phyloP scores from a whole-genome alignment of 2,329 filamentous ascomycete species.

The Ophiostoma pallidulum region DNA sequence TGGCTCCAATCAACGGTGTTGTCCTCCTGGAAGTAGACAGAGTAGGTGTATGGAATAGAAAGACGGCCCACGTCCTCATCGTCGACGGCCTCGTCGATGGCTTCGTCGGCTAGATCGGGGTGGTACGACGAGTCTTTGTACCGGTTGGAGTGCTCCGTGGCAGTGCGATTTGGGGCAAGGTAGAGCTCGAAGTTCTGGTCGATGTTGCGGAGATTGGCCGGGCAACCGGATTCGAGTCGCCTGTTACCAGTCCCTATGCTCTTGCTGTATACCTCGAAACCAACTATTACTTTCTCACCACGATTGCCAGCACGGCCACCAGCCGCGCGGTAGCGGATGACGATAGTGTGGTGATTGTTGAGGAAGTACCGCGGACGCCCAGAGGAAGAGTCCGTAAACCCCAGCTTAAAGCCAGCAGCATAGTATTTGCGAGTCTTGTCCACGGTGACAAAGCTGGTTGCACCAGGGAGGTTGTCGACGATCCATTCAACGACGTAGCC shows the following conservation, averaged over 20 bases:
- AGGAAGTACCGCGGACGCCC: conserved; percentile 59
- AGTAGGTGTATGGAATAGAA: conserved; percentile 77
- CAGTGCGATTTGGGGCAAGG: conserved; percentile 53
- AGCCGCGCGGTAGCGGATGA: conserved; percentile 67
- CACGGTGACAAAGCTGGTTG: conserved; percentile 78
- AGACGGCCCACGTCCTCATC: conserved; percentile 56
- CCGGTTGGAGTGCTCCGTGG: conserved; percentile 31
- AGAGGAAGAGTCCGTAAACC: conserved; percentile 59
- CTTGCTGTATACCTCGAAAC: conserved; percentile 85
- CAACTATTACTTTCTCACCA: conserved; percentile 72
- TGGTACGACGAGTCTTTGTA: conserved; percentile 52
- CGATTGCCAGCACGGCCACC: conserved; percentile 57
- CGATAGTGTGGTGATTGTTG: conserved; percentile 82
- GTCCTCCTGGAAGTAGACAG: conserved; percentile 82
- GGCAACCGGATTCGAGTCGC: conserved; percentile 57
- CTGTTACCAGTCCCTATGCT: conserved; percentile 56
- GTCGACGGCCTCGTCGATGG: conserved; percentile 46
- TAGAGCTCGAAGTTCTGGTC: conserved; percentile 59
- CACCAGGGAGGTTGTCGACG: conserved; percentile 81
- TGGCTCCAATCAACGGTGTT: conserved; percentile 70
- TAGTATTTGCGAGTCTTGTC: conserved; percentile 84
- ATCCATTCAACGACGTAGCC: conserved; percentile 92
- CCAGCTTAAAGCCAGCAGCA: conserved; percentile 80
- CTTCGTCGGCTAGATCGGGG: conserved; percentile 42
- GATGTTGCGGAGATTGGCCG: conserved; percentile 53